Evolutionary conservation across 768 basidiomycete genomes (phyloP).

Genomic region (Macrolepiota fuliginosa): DNA sequence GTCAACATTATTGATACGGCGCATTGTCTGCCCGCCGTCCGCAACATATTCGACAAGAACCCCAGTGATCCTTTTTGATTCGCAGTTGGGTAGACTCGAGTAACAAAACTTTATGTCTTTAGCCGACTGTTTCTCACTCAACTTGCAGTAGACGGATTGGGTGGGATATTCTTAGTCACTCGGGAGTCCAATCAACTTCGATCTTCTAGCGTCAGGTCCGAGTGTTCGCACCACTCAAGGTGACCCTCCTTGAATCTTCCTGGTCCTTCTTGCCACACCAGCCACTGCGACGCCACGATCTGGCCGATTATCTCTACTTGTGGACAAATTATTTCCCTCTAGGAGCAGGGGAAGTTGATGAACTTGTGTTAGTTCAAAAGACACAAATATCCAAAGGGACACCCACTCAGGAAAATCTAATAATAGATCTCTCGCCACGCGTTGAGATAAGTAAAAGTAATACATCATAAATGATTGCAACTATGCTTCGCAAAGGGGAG

Average conservation of each 20-base stretch:
- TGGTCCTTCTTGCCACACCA: background rate
- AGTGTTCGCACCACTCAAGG: background rate
- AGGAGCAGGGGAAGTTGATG: background rate
- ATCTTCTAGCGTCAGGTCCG: background rate
- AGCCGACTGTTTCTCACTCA: background rate
- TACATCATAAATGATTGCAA: slow-evolving; percentile 8
- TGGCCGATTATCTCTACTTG: background rate
- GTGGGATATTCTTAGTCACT: background rate
- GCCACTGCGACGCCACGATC: background rate
- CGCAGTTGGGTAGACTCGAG: slow-evolving; percentile 2
- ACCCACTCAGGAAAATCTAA: background rate
- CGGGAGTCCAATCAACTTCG: background rate
- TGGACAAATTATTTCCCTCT: background rate
- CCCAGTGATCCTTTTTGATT: background rate
- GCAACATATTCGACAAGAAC: background rate
- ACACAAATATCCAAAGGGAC: background rate
- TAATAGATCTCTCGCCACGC: slow-evolving; percentile 1
- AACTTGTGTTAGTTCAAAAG: background rate
- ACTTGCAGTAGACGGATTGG: background rate
- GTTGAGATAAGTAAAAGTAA: background rate
- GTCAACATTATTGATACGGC: background rate
- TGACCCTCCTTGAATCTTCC: background rate
- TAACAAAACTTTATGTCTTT: background rate
- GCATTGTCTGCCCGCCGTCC: background rate
- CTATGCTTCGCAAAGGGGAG: background rate